A percentile compares a stretch with the other conserved stretches of the same genome.
phyloP scores from a whole-genome alignment of 306 rosid genomes.

The peach (Prunus persica) region DNA sequence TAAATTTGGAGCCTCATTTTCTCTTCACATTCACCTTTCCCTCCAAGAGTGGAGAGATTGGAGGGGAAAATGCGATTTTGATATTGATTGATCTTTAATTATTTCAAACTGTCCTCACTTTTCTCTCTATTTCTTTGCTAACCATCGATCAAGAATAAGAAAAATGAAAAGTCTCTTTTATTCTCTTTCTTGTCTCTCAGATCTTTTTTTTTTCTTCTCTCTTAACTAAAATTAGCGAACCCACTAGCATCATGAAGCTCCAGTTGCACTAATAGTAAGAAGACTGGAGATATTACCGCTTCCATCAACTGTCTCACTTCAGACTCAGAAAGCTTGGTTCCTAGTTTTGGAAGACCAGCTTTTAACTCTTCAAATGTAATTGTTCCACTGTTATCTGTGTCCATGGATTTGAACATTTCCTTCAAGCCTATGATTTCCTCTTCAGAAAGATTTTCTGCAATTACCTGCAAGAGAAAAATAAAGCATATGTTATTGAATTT shows the following conservation, averaged over 20 bases:
- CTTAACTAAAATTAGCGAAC: not conserved
- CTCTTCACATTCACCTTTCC: not conserved
- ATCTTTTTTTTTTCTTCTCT: not conserved
- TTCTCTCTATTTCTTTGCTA: not conserved
- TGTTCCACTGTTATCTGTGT: conserved; percentile 97
- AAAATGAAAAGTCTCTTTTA: not conserved
- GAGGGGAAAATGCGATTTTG: not conserved
- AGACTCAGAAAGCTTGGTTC: conserved; percentile 88
- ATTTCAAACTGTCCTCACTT: not conserved
- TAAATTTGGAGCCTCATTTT: not conserved
- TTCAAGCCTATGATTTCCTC: conserved; percentile 96
- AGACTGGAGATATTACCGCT: conserved; percentile 60
- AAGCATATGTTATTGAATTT: conserved; percentile 4
- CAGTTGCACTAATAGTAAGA: not conserved
- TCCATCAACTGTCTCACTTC: conserved; percentile 96
- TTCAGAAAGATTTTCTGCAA: conserved; percentile 96
- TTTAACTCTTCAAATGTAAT: conserved; percentile 90
- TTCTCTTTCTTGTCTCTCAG: not conserved
- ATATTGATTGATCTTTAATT: not conserved
- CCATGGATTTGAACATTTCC: conserved; percentile 98
- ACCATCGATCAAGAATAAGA: not conserved
- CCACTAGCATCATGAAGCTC: not conserved
- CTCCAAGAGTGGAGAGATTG: not conserved
- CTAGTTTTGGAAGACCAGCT: conserved; percentile 92
- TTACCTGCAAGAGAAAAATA: conserved; percentile 52